Base-by-base conservation (phyloP, 2,329 filamentous ascomycete genomes). In the Xylaria sp. region DNA sequence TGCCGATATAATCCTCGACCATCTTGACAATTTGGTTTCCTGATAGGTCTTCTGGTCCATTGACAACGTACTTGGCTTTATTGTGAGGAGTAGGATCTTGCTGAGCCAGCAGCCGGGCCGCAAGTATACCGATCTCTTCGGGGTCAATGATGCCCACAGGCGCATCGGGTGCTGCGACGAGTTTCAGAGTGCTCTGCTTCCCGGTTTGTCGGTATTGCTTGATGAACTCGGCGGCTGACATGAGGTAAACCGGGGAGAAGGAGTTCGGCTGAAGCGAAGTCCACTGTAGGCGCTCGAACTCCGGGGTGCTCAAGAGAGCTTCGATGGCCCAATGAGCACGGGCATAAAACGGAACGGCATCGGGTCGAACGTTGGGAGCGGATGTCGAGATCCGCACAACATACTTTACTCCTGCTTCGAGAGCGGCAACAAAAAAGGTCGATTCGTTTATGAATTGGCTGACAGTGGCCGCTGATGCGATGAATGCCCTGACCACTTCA, bases 331-430 rank as follows among this genome's bases (percentile, higher is more conserved):
- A 69, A 23, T 69, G 67, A 12, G 54, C 31, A 7, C 67, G 64
- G 31, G 67, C 4, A 25, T 69, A 64, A 33, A 63, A 69, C 7
- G 59, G 18, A 9, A 18, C 9, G n/a, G 13, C 49, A 41, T 69
- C 59, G 2, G 67, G 64, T 18, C 67, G 64, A 3, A 69, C 64
- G 9, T 60, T 67, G 12, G 59, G 59, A 1, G 52, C 59, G 2
- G 12, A 52, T 31, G 67, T 69, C 18, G 67, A 69, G 7, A 69
- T 67, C 10, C 67, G 63, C 9, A 69, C 67, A 12, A 69, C 54
- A 6, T 69, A 69, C 31, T 67, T 54, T 13, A 69, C 67, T 9
- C 48, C 64, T 7, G 67, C 67, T 20, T 64, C 4, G 8, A 69
- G 67, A 1, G 67, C 67, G 12, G 67, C 67, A 25, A 69, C n/a